Percentiles rank a stretch among this genome's conserved stretches.
Conservation (phyloP, 129 eudicot species). For the Chrysanthemum lavandulifolium region DNA sequence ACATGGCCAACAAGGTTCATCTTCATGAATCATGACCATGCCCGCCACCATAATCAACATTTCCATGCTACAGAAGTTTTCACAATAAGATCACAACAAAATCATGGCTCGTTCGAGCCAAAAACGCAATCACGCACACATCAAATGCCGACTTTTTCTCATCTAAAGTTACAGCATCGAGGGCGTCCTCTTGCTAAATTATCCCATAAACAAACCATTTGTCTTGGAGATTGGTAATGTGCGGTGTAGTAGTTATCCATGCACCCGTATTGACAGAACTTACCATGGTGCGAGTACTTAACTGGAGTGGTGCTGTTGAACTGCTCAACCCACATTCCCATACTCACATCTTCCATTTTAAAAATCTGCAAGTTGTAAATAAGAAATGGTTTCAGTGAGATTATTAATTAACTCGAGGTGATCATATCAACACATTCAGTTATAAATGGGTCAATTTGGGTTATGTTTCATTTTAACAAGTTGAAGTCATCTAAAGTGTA, state of each 20-base stretch:
- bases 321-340: conserved; percentile 99
- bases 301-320: conserved; percentile 70
- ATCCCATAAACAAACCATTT: conserved; percentile 93
- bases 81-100: conserved; percentile 25
- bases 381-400: not conserved
- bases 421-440: not conserved
- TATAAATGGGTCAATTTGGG: not conserved
- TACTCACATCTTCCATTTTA: conserved; percentile 98
- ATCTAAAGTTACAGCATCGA: conserved; percentile 73
- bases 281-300: conserved; percentile 75
- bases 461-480: not conserved
- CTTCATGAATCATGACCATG: conserved; percentile 37
- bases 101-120: conserved; percentile 14
- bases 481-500: not conserved
- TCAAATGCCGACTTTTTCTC: not conserved
- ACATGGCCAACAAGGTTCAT: conserved; percentile 27
- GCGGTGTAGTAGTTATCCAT: conserved; percentile 84
- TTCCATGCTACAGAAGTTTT: conserved; percentile 19
- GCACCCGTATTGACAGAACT: conserved; percentile 91
- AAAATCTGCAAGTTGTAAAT: conserved; percentile 52
- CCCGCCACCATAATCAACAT: conserved; percentile 23
- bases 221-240: conserved; percentile 94
- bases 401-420: not conserved
- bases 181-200: conserved; percentile 76
- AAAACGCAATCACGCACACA: conserved; percentile 1